A percentile compares a stretch with the other conserved stretches of the same genome.
These are phyloP conservation scores for Westerdykella sp. DNA, from an alignment of 2,329 filamentous ascomycete species.

Conservation along the genomic window DNA sequence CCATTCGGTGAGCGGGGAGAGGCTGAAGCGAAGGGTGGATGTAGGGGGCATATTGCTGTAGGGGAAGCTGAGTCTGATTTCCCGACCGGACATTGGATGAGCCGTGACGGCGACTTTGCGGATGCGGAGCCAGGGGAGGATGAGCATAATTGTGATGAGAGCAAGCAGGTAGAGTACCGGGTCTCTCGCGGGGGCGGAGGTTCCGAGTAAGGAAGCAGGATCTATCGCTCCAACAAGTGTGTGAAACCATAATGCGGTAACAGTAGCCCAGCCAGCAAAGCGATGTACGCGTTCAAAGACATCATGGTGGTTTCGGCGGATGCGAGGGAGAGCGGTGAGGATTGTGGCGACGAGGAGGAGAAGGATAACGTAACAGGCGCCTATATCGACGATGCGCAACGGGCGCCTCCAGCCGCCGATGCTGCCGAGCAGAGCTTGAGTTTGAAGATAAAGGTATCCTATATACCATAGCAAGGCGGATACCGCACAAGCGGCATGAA, in stretches of 20 bases:
- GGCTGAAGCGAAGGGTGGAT: not conserved
- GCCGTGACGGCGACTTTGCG: constrained; percentile 47
- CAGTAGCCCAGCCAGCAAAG: constrained; percentile 28
- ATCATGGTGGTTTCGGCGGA: constrained; percentile 25
- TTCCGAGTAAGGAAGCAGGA: not conserved
- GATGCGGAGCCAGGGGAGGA: constrained; percentile 68
- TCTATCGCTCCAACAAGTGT: constrained; percentile 8
- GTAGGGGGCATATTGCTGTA: not conserved
- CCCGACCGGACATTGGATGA: not conserved
- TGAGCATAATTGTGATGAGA: constrained; percentile 57
- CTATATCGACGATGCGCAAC: constrained; percentile 10
- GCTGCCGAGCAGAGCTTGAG: constrained; percentile 13
- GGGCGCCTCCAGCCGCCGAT: constrained; percentile 6
- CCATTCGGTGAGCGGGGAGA: constrained; percentile 17
- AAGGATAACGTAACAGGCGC: constrained; percentile 14
- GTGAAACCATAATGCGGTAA: constrained; percentile 45
- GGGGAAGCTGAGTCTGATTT: not conserved
- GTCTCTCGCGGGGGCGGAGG: not conserved
- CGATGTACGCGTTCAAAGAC: constrained; percentile 32
- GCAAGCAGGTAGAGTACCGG: constrained; percentile 59
- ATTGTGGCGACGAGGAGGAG: constrained; percentile 19
- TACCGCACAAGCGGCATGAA: constrained; percentile 31
- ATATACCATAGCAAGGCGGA: constrained; percentile 40
- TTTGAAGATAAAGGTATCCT: constrained; percentile 29
- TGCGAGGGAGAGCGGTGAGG: constrained; percentile 16